These are phyloP conservation scores for Globisporangium perplexum DNA, from an alignment of 352 stramenopile genomes.

Conservation along the genomic window DNA sequence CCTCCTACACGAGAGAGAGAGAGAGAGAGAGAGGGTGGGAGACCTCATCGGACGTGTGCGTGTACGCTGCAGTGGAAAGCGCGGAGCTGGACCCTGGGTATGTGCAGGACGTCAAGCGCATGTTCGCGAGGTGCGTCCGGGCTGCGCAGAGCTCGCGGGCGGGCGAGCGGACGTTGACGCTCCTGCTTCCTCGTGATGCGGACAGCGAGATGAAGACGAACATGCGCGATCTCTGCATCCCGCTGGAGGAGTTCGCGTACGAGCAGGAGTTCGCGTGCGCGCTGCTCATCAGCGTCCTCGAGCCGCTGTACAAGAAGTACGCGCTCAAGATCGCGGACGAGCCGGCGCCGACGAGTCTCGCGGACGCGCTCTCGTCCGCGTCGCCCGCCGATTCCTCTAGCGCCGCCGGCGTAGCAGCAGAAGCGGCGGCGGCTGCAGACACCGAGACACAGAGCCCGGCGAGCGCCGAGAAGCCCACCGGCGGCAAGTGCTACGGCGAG, in stretches of 20 bases:
- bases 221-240: slow-evolving; percentile 80
- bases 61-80: slow-evolving; percentile 25
- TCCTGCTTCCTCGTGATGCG: background rate
- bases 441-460: background rate
- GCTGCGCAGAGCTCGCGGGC: too few species aligned
- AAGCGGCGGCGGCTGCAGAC: background rate
- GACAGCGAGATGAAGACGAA: slow-evolving; percentile 80
- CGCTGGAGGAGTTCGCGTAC: slow-evolving; percentile 79
- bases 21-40: too few species aligned
- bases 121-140: slow-evolving; percentile 31
- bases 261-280: slow-evolving; percentile 73
- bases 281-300: slow-evolving; percentile 61
- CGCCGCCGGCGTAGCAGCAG: background rate
- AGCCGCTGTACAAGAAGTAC: slow-evolving; percentile 69
- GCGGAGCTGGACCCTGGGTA: slow-evolving; percentile 71
- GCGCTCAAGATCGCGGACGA: slow-evolving; percentile 31
- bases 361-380: slow-evolving; percentile 3
- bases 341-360: slow-evolving; percentile 3
- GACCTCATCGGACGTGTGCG: background rate
- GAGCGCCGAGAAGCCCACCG: background rate
- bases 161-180: background rate
- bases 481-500: slow-evolving; percentile 57
- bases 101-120: slow-evolving; percentile 52
- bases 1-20: background rate
- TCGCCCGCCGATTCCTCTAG: background rate